These are phyloP conservation scores for Verticillium nubilum DNA, from an alignment of 2,329 filamentous ascomycete genomes.

Conservation along the genomic window DNA sequence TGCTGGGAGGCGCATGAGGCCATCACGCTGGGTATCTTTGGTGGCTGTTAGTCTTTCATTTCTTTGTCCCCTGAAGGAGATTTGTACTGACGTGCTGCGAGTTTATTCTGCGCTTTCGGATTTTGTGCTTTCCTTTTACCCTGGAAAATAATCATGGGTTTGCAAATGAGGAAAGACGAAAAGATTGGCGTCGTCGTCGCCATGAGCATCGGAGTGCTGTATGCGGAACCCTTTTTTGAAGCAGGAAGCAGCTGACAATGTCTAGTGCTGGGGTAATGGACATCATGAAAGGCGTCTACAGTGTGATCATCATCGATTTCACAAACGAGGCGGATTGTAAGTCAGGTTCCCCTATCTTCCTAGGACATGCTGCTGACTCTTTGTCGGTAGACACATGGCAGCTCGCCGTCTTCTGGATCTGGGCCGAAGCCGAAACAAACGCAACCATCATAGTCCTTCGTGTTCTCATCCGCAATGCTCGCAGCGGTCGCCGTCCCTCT, in stretches of 20 bases:
- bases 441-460: slow-evolving; percentile 14
- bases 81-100: neutral
- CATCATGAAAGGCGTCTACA: slow-evolving; percentile 17
- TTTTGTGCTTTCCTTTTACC: slow-evolving; percentile 2
- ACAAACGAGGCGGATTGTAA: slow-evolving; percentile 4
- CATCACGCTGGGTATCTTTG: slow-evolving; percentile 2
- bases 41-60: neutral
- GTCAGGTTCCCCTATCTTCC: neutral
- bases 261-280: neutral
- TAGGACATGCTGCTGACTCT: neutral
- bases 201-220: slow-evolving; percentile 29
- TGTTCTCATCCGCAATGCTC: slow-evolving; percentile 11
- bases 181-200: slow-evolving; percentile 25
- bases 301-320: neutral
- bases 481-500: neutral
- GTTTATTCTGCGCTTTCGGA: slow-evolving; percentile 4
- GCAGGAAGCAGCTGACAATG: neutral
- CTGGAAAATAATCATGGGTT: slow-evolving; percentile 22
- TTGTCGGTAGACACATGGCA: neutral
- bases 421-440: slow-evolving; percentile 1
- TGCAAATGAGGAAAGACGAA: slow-evolving; percentile 25
- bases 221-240: neutral
- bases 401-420: slow-evolving; percentile 1
- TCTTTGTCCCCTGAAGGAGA: neutral
- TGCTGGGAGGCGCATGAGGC: slow-evolving; percentile 4